Percentiles rank a stretch among this genome's conserved stretches.
These are phyloP conservation scores for Malassezia yamatoensis DNA, from an alignment of 1,284 basidiomycete genomes.

Conservation along the genomic window DNA sequence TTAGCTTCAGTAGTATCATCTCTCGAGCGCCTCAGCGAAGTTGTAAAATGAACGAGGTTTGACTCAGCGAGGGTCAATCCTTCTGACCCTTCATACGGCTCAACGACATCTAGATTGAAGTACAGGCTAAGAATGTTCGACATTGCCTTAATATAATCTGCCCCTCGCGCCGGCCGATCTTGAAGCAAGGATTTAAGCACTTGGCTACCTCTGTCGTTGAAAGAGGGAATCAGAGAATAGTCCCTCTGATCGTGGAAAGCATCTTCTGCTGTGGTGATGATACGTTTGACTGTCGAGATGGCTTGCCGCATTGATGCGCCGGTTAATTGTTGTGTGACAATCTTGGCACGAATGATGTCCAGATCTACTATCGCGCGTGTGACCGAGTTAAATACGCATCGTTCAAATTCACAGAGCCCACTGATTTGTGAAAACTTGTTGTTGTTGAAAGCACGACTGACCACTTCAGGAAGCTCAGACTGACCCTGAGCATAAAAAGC, in stretches of 20 bases:
- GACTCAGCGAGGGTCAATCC: not conserved
- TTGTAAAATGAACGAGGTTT: not conserved
- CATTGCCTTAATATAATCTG: slow-evolving; percentile 1
- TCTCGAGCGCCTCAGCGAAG: not conserved
- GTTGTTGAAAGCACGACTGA: slow-evolving; percentile 11
- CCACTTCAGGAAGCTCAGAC: slow-evolving; percentile 8
- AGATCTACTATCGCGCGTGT: not conserved
- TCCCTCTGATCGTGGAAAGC: slow-evolving; percentile 10
- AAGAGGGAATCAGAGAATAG: not conserved
- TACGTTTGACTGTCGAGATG: not conserved
- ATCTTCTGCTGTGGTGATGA: not conserved
- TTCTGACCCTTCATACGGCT: not conserved
- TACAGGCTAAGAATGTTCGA: slow-evolving; percentile 2
- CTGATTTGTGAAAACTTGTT: slow-evolving; percentile 15
- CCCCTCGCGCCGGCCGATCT: not conserved
- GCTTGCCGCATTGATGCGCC: not conserved
- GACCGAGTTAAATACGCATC: slow-evolving; percentile 1
- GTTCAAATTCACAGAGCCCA: slow-evolving; percentile 9
- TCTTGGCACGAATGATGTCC: slow-evolving; percentile 8
- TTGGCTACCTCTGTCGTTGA: not conserved
- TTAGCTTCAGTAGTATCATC: not conserved
- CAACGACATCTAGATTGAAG: not conserved
- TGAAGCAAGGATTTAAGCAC: not conserved
- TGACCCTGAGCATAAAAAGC: slow-evolving; percentile 6
- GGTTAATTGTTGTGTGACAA: slow-evolving; percentile 6